phyloP scores from a whole-genome alignment of 768 basidiomycete species.

The Amanita pseudoporphyria region DNA sequence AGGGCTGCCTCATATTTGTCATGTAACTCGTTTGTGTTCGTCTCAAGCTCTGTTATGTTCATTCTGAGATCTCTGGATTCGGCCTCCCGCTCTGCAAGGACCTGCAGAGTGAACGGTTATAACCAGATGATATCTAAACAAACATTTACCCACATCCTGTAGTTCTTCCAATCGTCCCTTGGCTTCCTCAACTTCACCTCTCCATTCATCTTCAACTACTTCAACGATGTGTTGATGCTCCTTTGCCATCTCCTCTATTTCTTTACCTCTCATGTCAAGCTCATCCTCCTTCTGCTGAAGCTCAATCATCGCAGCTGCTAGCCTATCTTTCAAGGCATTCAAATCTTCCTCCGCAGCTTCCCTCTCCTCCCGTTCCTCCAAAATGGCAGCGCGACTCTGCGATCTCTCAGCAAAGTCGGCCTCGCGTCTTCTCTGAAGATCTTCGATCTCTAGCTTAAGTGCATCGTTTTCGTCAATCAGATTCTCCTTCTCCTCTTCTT shows the following conservation, averaged over 20 bases:
- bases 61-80: conserved; percentile 70
- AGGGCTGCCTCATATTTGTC: conserved; percentile 67
- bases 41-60: conserved; percentile 66
- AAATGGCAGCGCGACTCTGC: conserved; percentile 57
- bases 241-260: conserved; percentile 68
- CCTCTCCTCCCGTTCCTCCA: conserved; percentile 65
- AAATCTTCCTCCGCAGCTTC: conserved; percentile 76
- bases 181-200: conserved; percentile 78
- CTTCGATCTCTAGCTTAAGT: conserved; percentile 58
- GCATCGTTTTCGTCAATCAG: conserved; percentile 56
- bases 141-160: conserved; percentile 42
- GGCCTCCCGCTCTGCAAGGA: conserved; percentile 68
- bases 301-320: conserved; percentile 75
- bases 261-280: conserved; percentile 64
- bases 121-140: background rate
- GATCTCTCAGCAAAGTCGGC: conserved; percentile 61
- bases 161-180: conserved; percentile 73
- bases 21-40: conserved; percentile 59
- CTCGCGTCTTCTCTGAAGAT: conserved; percentile 49
- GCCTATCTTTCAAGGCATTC: conserved; percentile 63
- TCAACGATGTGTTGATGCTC: conserved; percentile 69
- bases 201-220: conserved; percentile 77
- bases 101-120: conserved; percentile 27
- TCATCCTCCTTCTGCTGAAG: conserved; percentile 85
- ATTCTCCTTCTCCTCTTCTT: conserved; percentile 67